Conservation (phyloP, 2,329 filamentous ascomycete genomes). For the Apiospora sp. region DNA sequence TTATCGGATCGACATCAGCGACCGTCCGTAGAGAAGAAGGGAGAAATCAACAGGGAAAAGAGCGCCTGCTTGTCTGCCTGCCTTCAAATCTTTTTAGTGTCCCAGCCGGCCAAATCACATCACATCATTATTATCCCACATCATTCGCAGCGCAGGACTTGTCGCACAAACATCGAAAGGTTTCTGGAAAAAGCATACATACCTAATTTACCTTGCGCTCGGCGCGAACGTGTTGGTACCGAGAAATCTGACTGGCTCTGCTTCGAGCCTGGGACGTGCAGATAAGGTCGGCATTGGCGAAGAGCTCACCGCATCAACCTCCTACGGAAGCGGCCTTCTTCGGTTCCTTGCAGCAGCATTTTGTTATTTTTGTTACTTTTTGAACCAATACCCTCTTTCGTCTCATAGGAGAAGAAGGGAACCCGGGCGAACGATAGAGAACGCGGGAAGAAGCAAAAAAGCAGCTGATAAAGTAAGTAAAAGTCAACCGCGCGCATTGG, state of each 20-base stretch:
- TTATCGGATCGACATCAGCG: background rate
- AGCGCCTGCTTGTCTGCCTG: background rate
- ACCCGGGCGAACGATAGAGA: slow-evolving; percentile 1
- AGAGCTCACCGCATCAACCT: slow-evolving; percentile 13
- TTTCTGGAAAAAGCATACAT: slow-evolving; percentile 9
- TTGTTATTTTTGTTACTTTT: slow-evolving; percentile 6
- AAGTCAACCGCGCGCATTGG: slow-evolving; percentile 3
- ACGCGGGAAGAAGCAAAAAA: slow-evolving; percentile 9
- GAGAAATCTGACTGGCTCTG: slow-evolving; percentile 19
- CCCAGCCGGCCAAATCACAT: slow-evolving; percentile 12
- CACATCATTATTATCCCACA: slow-evolving; percentile 12
- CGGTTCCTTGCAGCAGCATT: slow-evolving; percentile 15
- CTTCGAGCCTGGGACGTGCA: slow-evolving; percentile 10
- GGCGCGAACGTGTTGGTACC: slow-evolving; percentile 13
- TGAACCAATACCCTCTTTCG: background rate
- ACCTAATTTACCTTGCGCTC: background rate
- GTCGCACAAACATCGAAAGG: slow-evolving; percentile 18
- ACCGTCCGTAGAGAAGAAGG: slow-evolving; percentile 2
- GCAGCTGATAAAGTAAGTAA: slow-evolving; percentile 9
- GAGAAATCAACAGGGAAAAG: background rate
- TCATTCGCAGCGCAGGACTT: background rate
- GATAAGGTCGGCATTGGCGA: slow-evolving; percentile 13
- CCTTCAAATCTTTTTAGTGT: background rate
- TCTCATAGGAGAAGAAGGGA: background rate
- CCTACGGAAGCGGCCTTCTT: slow-evolving; percentile 3